Percentiles rank a stretch among this genome's conserved stretches.
phyloP scores from a whole-genome alignment of 257 asterid genomes.

The Solanum rostratum region DNA sequence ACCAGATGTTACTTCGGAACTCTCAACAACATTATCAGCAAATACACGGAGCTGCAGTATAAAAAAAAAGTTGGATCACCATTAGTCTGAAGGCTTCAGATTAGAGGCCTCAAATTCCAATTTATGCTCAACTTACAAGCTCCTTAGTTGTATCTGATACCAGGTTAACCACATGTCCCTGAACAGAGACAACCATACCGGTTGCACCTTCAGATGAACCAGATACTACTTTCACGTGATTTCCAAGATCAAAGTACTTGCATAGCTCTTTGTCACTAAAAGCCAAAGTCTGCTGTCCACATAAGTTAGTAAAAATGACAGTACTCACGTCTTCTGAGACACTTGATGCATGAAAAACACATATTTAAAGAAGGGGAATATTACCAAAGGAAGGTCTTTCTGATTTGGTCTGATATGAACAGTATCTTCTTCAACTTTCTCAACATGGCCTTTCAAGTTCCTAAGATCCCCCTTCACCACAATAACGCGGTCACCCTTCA shows the following conservation, averaged over 20 bases:
- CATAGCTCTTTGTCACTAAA: conserved; percentile 78
- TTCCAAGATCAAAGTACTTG: conserved; percentile 92
- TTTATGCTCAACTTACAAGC: conserved; percentile 36
- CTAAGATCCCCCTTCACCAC: conserved; percentile 84
- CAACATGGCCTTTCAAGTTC: conserved; percentile 86
- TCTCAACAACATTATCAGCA: conserved; percentile 88
- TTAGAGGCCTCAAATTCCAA: neutral
- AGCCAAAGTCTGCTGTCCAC: conserved; percentile 65
- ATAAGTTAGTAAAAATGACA: neutral
- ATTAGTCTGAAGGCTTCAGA: neutral
- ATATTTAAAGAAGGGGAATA: neutral
- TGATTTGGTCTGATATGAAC: conserved; percentile 84
- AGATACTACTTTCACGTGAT: conserved; percentile 86
- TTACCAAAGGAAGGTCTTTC: conserved; percentile 59
- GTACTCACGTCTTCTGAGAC: neutral
- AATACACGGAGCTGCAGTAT: conserved; percentile 68
- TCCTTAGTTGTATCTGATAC: conserved; percentile 98
- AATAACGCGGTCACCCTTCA: conserved; percentile 94
- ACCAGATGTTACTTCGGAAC: conserved; percentile 97
- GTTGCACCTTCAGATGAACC: conserved; percentile 97
- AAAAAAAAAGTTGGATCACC: neutral
- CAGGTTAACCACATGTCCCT: conserved; percentile 90
- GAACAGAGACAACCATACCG: conserved; percentile 95
- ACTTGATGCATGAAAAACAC: neutral
- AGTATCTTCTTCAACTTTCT: conserved; percentile 92